Conservation (phyloP, 306 rosid species). For the Adenanthera pavonina region DNA sequence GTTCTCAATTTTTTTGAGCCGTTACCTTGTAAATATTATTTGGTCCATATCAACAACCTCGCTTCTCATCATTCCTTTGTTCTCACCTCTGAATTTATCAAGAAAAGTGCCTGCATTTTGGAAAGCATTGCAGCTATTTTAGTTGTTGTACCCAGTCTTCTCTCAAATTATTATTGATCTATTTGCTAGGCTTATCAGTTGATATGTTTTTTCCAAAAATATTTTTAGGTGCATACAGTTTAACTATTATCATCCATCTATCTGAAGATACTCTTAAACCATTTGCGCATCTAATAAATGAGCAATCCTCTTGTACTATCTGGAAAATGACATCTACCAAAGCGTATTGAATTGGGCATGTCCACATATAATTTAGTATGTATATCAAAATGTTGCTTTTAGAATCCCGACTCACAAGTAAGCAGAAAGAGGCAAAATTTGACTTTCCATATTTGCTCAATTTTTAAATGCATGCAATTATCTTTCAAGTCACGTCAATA, state of each 20-base stretch:
- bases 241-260: background rate
- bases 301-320: background rate
- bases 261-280: background rate
- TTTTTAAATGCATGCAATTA: constrained; percentile 8
- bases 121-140: background rate
- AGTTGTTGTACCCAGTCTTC: background rate
- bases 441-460: background rate
- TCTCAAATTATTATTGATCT: background rate
- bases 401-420: background rate
- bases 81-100: background rate
- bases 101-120: background rate
- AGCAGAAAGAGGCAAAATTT: constrained; percentile 9
- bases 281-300: background rate
- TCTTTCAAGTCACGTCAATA: constrained; percentile 31
- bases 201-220: background rate
- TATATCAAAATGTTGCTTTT: constrained; percentile 1
- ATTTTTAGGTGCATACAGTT: background rate
- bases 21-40: background rate
- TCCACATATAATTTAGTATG: constrained; percentile 2
- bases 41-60: background rate
- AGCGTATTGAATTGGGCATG: background rate
- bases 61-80: background rate
- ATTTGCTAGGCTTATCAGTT: background rate
- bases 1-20: background rate
- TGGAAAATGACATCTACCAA: background rate